Evolutionary conservation across 2,329 filamentous ascomycete species (phyloP).

Genomic region (Aspergillus intermedius): DNA sequence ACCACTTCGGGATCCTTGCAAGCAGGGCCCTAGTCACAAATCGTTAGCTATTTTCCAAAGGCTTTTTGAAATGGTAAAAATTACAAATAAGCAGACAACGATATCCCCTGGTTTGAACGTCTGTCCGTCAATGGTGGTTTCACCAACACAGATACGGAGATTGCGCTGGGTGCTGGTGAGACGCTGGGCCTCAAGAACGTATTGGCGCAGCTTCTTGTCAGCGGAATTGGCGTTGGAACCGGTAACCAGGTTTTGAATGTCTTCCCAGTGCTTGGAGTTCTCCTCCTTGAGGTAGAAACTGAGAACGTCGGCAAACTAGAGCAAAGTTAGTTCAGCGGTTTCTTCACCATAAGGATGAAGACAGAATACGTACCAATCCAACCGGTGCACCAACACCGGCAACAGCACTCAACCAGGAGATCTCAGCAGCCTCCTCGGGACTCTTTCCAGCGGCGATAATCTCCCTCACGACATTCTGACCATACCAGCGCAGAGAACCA

Average conservation of each 20-base stretch:
- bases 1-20: constrained; percentile 36
- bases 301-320: constrained; percentile 41
- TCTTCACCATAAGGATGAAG: background rate
- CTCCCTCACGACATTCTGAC: constrained; percentile 34
- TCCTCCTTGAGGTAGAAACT: constrained; percentile 38
- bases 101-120: constrained; percentile 35
- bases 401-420: constrained; percentile 26
- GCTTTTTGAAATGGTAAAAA: background rate
- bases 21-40: constrained; percentile 10
- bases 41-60: background rate
- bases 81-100: constrained; percentile 27
- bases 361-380: constrained; percentile 20
- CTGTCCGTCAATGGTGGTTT: constrained; percentile 34
- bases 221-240: constrained; percentile 28
- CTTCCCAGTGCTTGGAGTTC: constrained; percentile 38
- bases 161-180: constrained; percentile 29
- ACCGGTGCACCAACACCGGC: constrained; percentile 37
- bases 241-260: constrained; percentile 35
- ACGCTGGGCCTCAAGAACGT: constrained; percentile 20
- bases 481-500: constrained; percentile 36
- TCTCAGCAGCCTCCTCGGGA: constrained; percentile 11
- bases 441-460: constrained; percentile 21
- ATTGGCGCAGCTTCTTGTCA: constrained; percentile 15
- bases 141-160: constrained; percentile 29
- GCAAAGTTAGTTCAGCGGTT: background rate